Evolutionary conservation across 306 rosid genomes (phyloP).

Genomic region (Cyamopsis tetragonoloba): DNA sequence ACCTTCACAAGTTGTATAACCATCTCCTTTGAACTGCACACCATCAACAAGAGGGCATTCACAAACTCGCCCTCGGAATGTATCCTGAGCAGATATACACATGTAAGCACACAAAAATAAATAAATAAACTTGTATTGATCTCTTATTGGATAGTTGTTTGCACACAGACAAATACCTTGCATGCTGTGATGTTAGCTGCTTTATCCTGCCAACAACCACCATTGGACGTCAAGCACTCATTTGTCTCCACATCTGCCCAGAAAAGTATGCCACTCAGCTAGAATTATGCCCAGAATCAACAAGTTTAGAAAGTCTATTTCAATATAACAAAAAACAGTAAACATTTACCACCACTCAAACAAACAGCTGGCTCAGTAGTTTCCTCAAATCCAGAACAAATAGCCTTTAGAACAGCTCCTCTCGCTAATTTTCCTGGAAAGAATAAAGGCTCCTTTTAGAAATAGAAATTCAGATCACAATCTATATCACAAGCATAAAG

Average conservation of each 20-base stretch:
- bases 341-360: slow-evolving; percentile 62
- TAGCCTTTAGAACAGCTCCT: slow-evolving; percentile 85
- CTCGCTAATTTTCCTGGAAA: slow-evolving; percentile 83
- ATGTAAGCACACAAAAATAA: neutral
- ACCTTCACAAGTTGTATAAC: slow-evolving; percentile 82
- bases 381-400: slow-evolving; percentile 92
- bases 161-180: slow-evolving; percentile 50
- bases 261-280: slow-evolving; percentile 8
- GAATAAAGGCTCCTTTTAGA: slow-evolving; percentile 30
- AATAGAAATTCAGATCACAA: slow-evolving; percentile 26
- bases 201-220: slow-evolving; percentile 88
- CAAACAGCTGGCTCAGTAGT: slow-evolving; percentile 93
- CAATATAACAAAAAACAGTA: neutral
- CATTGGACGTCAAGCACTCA: slow-evolving; percentile 75
- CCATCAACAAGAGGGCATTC: slow-evolving; percentile 90
- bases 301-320: neutral
- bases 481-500: slow-evolving; percentile 19
- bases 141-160: neutral
- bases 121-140: neutral
- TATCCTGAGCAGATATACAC: slow-evolving; percentile 54
- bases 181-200: slow-evolving; percentile 78
- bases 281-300: slow-evolving; percentile 8
- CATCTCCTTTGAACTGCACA: slow-evolving; percentile 92
- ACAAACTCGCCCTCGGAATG: slow-evolving; percentile 93
- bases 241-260: slow-evolving; percentile 78